Evolutionary conservation across 306 rosid species (phyloP), one percentile per base, ranked within the genome.

Genomic region (Pyrus bretschneideri): DNA sequence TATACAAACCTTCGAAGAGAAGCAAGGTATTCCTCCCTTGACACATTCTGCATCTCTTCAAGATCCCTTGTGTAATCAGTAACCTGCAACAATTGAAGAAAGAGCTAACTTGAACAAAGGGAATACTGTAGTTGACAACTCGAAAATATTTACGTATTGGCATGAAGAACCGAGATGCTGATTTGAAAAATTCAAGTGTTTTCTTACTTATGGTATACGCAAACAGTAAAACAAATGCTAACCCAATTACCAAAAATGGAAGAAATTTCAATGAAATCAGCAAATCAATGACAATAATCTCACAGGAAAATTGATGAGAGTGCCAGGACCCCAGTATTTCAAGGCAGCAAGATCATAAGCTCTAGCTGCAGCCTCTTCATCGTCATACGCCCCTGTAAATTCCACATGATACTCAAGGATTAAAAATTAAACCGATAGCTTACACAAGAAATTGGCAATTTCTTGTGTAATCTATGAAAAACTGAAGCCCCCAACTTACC

Each of bases 261-360:
- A 31, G n/a, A 45, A 71, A 42, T n/a, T 72, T 31, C 19, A 29
- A 67, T 11, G 11, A 33, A 61, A 25, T 9, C 69, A 75, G 65
- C 33, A 25, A 69, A 66, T 23, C 64, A 76, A 27, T 21, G 44
- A 11, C 62, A 69, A 49, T 67, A 78, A 64, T 83, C 98, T 89
- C 83, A 96, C 99, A 2, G 99, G 98, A 59, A 96, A 96, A 77
- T 96, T 96, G 77, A 96, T 96, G 64, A 92, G 98, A 73, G 98
- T 92, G 69, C 99, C 99, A 18, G 99, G 96, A 61, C 99, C 99
- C 99, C 99, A 96, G 67, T 96, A 96, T 84, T 96, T 96, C 68
- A 96, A 83, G 83, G 99, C 99, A 73, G 99, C 99, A 80, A 96
- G 96, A 78, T 96, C 99, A 76, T 96, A 96, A 31, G 99, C 99